phyloP scores from a whole-genome alignment of 2,329 filamentous ascomycete genomes.

The Fusarium denticulatum region DNA sequence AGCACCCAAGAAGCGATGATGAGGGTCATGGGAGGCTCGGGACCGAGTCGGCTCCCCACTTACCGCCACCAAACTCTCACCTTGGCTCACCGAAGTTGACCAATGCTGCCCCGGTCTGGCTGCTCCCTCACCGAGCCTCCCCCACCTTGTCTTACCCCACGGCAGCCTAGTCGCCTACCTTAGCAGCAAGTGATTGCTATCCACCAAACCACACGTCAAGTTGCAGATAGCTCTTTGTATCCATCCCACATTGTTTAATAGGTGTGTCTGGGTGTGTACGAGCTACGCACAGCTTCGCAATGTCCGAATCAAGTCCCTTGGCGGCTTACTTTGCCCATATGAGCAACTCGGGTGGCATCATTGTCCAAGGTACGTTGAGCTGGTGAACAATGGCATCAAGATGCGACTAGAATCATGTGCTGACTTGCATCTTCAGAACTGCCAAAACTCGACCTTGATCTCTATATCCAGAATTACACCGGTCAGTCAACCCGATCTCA shows the following conservation, averaged over 20 bases:
- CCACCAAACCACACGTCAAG: constrained; percentile 35
- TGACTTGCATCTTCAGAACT: constrained; percentile 61
- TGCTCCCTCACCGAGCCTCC: background rate
- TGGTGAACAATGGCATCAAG: background rate
- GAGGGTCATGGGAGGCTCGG: background rate
- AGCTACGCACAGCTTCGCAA: constrained; percentile 39
- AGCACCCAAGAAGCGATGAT: background rate
- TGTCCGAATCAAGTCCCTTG: constrained; percentile 50
- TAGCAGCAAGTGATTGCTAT: constrained; percentile 17
- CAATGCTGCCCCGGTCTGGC: background rate
- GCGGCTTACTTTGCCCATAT: constrained; percentile 58
- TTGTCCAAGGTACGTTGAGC: constrained; percentile 57
- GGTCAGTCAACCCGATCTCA: constrained; percentile 60
- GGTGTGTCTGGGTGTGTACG: background rate
- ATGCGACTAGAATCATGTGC: background rate
- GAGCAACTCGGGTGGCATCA: constrained; percentile 55
- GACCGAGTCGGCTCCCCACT: background rate
- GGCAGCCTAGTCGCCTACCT: constrained; percentile 18
- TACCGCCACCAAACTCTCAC: background rate
- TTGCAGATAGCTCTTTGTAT: constrained; percentile 30
- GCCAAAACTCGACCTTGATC: constrained; percentile 90
- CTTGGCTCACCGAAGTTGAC: background rate
- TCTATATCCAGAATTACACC: constrained; percentile 89
- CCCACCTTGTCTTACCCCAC: constrained; percentile 25
- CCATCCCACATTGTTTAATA: constrained; percentile 7